phyloP scores from a whole-genome alignment of 805 yeast genomes.

The Barnettozyma pratensis region DNA sequence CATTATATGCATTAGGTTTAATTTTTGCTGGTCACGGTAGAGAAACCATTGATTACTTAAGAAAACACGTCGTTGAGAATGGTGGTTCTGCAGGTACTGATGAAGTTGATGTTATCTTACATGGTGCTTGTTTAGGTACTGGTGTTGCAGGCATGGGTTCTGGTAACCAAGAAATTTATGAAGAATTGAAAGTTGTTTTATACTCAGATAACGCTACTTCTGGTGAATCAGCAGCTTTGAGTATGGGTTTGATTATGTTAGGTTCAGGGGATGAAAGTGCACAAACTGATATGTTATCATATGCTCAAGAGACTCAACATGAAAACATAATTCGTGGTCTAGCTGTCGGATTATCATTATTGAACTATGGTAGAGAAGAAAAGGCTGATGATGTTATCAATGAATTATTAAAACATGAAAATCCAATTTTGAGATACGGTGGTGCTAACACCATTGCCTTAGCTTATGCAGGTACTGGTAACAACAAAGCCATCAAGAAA shows the following conservation, averaged over 20 bases:
- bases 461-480: slow-evolving; percentile 96
- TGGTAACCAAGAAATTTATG: slow-evolving; percentile 66
- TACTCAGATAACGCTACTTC: slow-evolving; percentile 90
- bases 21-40: slow-evolving; percentile 95
- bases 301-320: slow-evolving; percentile 94
- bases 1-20: slow-evolving; percentile 87
- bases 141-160: slow-evolving; percentile 98
- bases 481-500: slow-evolving; percentile 79
- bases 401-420: slow-evolving; percentile 65
- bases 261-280: slow-evolving; percentile 78
- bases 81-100: slow-evolving; percentile 58
- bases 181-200: slow-evolving; percentile 75
- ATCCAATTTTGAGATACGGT: slow-evolving; percentile 86
- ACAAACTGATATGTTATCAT: slow-evolving; percentile 73
- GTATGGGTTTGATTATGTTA: slow-evolving; percentile 93
- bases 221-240: slow-evolving; percentile 94
- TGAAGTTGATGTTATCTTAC: slow-evolving; percentile 78
- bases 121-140: slow-evolving; percentile 92
- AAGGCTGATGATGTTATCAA: slow-evolving; percentile 67
- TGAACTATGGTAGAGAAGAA: slow-evolving; percentile 82
- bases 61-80: slow-evolving; percentile 61
- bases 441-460: slow-evolving; percentile 92
- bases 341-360: slow-evolving; percentile 81
- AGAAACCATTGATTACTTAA: slow-evolving; percentile 75
- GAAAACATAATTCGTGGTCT: slow-evolving; percentile 93